Conservation (phyloP, 1,284 basidiomycete species). For the Pterulicium gracile region DNA sequence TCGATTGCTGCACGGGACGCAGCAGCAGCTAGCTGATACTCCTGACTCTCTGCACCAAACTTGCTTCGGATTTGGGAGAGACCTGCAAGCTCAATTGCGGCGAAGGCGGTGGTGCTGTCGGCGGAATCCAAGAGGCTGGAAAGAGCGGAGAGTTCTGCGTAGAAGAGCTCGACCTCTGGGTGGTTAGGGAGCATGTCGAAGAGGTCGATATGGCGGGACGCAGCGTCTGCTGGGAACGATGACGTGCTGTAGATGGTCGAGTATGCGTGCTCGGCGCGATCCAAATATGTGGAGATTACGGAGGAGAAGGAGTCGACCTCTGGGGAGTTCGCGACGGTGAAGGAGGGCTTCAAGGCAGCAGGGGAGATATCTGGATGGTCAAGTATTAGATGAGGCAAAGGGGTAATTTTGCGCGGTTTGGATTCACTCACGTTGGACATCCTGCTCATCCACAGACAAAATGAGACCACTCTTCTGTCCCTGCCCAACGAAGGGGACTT, state of each 20-base stretch:
- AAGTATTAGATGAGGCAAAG: constrained; percentile 10
- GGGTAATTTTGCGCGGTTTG: no score
- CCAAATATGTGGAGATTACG: constrained; percentile 42
- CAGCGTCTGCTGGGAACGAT: constrained; percentile 14
- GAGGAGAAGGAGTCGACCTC: constrained; percentile 29
- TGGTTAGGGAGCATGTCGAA: constrained; percentile 26
- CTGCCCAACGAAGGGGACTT: constrained; percentile 42
- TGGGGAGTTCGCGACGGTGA: constrained; percentile 13
- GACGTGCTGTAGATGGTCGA: constrained; percentile 33
- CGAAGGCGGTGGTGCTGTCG: constrained; percentile 31
- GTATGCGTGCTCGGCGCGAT: constrained; percentile 48
- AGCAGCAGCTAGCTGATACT: constrained; percentile 36
- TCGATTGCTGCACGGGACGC: constrained; percentile 34
- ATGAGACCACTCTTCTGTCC: constrained; percentile 41
- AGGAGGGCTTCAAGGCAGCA: constrained; percentile 17
- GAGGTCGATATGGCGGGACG: constrained; percentile 9
- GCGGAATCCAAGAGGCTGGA: constrained; percentile 38
- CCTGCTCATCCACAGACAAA: constrained; percentile 44
- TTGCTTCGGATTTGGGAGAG: constrained; percentile 34
- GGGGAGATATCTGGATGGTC: constrained; percentile 15
- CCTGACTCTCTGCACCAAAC: constrained; percentile 39
- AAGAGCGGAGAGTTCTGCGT: constrained; percentile 29
- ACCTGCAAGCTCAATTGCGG: constrained; percentile 46
- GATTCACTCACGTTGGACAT: constrained; percentile 41
- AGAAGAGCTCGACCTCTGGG: constrained; percentile 13